Base-by-base conservation (phyloP, 495 filamentous ascomycete genomes). In the Gamarada debralockiae region DNA sequence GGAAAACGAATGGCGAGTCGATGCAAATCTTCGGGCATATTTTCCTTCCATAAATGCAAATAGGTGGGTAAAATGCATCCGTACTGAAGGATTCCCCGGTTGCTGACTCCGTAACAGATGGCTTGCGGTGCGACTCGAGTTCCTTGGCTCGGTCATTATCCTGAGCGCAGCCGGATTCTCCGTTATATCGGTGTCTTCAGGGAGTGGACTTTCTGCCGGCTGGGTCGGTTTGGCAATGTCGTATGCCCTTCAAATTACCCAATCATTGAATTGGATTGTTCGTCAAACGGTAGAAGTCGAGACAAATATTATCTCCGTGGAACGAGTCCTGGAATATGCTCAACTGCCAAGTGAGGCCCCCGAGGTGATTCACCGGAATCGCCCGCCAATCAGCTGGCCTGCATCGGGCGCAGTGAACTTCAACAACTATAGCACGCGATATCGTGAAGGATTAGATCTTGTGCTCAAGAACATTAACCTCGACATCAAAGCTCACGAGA, bases 191-290 rank as follows among this genome's bases (percentile, higher is more conserved):
- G 90, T 97, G 48, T 71, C 88, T 27, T 82, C 71, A 55, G 83
- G 87, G 39, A 85, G 75, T 64, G 65, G 67, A 1, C 65, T 96
- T 44, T 85, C 82, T 8, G 72, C 84, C 14, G 95, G 95, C 45
- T 75, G 83, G 74, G 95, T 97, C 45, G 95, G 95, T 73, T 74
- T 99, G 66, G 81, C 90, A 52, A 93, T 99, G 91, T 95, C 91
- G 34, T 96, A 97, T 68, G 93, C 91, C 42, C 77, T 99, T 56
- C 89, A 96, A 72, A 97, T 97, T 64, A 99, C 95, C 17, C 87
- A 90, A 63, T 95, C 92, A n/a, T 76, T 99, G 55, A 99, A 99
- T 73, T 99, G 93, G 93, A 97, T 99, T 61, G 95, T 99, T 40
- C 86, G 95, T 48, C 95, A 99, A 72, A 96, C 93, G 3, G 95